Evolutionary conservation across 129 eudicot genomes (phyloP).

Genomic region (Pulicaria dysenterica): DNA sequence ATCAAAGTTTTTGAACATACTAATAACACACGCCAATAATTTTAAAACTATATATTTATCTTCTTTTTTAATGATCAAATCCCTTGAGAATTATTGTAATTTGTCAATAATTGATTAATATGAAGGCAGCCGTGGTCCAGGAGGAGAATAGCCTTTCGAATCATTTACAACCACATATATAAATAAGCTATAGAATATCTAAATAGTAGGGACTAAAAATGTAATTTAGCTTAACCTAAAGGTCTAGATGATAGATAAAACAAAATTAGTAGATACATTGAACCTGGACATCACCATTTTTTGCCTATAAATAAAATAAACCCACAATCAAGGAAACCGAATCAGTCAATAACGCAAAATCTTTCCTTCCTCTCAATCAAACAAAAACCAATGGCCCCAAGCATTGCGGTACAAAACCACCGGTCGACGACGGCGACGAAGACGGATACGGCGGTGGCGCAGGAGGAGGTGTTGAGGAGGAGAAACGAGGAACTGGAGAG

Average conservation of each 20-base stretch:
- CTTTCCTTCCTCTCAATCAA: neutral
- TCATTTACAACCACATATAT: too few relatives aligned
- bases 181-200: too few relatives aligned
- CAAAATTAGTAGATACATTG: conserved; percentile 25
- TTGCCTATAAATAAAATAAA: conserved; percentile 29
- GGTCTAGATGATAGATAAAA: neutral
- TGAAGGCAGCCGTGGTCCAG: too few relatives aligned
- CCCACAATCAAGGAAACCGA: neutral
- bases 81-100: too few relatives aligned
- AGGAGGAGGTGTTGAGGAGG: conserved; percentile 47
- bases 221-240: neutral
- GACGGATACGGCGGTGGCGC: conserved; percentile 15
- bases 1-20: too few relatives aligned
- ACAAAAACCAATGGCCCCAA: conserved; percentile 14
- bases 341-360: conserved; percentile 2
- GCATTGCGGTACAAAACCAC: conserved; percentile 18
- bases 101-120: too few relatives aligned
- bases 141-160: too few relatives aligned
- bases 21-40: too few relatives aligned
- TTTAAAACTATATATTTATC: too few relatives aligned
- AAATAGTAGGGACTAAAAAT: too few relatives aligned
- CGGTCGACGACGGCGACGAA: neutral
- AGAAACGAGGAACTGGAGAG: conserved; percentile 78
- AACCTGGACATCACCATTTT: conserved; percentile 24
- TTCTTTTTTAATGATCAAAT: too few relatives aligned